phyloP scores from a whole-genome alignment of 2,329 filamentous ascomycete genomes.

The Oidium heveae region DNA sequence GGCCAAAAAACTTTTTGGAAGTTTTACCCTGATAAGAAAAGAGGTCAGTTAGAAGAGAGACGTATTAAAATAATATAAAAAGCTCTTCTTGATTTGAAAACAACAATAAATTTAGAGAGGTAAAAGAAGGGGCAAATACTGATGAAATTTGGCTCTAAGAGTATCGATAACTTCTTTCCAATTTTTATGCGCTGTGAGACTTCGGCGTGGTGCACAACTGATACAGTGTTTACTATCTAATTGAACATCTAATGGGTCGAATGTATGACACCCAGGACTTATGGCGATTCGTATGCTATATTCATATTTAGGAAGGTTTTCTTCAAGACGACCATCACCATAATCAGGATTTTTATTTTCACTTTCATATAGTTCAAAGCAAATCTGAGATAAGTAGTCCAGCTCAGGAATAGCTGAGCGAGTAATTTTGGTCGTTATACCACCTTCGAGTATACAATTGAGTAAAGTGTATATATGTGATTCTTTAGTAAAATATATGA shows the following conservation, averaged over 20 bases:
- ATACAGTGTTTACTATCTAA: slow-evolving; percentile 93
- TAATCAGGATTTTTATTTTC: slow-evolving; percentile 29
- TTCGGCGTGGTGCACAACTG: slow-evolving; percentile 71
- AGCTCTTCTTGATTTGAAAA: background rate
- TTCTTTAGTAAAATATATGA: slow-evolving; percentile 98
- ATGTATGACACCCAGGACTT: slow-evolving; percentile 85
- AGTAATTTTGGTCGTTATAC: slow-evolving; percentile 89
- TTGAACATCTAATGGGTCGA: slow-evolving; percentile 87
- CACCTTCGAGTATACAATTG: slow-evolving; percentile 93
- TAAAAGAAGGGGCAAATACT: slow-evolving; percentile 26
- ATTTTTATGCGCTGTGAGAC: slow-evolving; percentile 71
- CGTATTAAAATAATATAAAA: too few relatives aligned
- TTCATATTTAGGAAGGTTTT: slow-evolving; percentile 30
- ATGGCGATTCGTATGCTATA: slow-evolving; percentile 95
- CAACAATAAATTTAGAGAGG: background rate
- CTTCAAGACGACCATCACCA: slow-evolving; percentile 9
- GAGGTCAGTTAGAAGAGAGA: background rate
- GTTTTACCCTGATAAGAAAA: slow-evolving; percentile 11
- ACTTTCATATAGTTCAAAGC: slow-evolving; percentile 92
- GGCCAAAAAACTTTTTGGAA: slow-evolving; percentile 15
- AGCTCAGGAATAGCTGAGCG: slow-evolving; percentile 88
- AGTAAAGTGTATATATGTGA: slow-evolving; percentile 95
- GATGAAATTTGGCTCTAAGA: slow-evolving; percentile 78
- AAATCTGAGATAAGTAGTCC: slow-evolving; percentile 92
- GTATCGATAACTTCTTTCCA: slow-evolving; percentile 98